Percentiles rank a stretch among this genome's conserved stretches.
Conservation (phyloP, 352 stramenopile genomes). For the Halophytophthora polymorphica region DNA sequence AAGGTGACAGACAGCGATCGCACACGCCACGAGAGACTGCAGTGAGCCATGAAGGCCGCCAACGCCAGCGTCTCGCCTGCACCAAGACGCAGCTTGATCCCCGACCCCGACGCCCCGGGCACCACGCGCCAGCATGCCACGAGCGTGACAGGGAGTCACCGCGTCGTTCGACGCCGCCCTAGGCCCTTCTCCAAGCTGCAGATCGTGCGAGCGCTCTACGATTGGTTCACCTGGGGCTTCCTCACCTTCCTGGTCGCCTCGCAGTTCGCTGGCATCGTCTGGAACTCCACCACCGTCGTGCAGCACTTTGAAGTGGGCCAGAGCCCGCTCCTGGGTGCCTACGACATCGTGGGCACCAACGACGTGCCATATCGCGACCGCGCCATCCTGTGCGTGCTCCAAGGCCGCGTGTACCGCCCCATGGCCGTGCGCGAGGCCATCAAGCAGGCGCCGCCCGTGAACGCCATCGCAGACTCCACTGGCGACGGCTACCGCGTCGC, state of each 20-base stretch:
- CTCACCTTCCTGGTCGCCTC: neutral
- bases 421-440: conserved; percentile 3
- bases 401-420: conserved; percentile 5
- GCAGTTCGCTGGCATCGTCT: conserved; percentile 4
- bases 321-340: neutral
- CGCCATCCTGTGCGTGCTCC: conserved; percentile 10
- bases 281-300: neutral
- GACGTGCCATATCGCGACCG: conserved; percentile 19
- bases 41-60: too few relatives aligned
- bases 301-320: neutral
- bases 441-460: neutral
- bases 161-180: neutral
- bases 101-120: too few relatives aligned
- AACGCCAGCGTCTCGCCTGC: too few relatives aligned
- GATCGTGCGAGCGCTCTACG: neutral
- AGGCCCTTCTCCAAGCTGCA: neutral
- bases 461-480: neutral
- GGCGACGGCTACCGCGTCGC: conserved; percentile 5
- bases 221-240: conserved; percentile 2
- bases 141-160: too few relatives aligned
- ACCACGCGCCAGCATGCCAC: too few relatives aligned
- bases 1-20: too few relatives aligned
- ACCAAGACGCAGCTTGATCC: too few relatives aligned
- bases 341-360: conserved; percentile 6
- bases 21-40: too few relatives aligned